Conservation (phyloP, 352 stramenopile species). For the Aphanomyces stellatus region DNA sequence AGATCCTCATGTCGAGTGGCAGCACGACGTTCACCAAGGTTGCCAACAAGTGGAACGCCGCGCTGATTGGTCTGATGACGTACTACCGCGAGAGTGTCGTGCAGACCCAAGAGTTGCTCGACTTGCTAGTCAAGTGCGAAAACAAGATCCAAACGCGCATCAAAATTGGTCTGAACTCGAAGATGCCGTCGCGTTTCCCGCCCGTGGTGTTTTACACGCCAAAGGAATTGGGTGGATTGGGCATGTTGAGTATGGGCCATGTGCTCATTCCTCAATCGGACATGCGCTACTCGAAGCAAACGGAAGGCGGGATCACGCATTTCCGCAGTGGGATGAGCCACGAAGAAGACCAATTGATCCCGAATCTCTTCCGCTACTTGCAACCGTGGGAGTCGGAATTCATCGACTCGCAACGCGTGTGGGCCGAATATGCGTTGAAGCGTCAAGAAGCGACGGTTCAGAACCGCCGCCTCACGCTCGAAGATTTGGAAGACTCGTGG, state of each 20-base stretch:
- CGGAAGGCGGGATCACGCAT: conserved; percentile 97
- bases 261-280: conserved; percentile 99
- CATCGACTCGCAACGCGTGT: conserved; percentile 98
- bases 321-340: conserved; percentile 96
- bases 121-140: conserved; percentile 99
- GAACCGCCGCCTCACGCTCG: conserved; percentile 97
- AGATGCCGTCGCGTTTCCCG: conserved; percentile 99
- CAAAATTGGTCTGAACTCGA: conserved; percentile 99
- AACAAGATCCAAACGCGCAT: conserved; percentile 99
- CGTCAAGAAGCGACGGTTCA: conserved; percentile 98
- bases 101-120: conserved; percentile 99
- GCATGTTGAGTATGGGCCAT: conserved; percentile 99
- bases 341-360: conserved; percentile 99
- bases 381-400: conserved; percentile 99
- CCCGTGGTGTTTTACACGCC: conserved; percentile 99
- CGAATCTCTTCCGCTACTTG: conserved; percentile 99
- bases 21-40: conserved; percentile 99
- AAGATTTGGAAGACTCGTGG: conserved; percentile 99
- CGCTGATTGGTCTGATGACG: conserved; percentile 96
- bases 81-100: conserved; percentile 99
- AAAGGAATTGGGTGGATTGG: conserved; percentile 98
- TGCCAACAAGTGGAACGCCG: conserved; percentile 98
- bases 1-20: conserved; percentile 99
- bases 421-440: conserved; percentile 99
- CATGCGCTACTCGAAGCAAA: conserved; percentile 99